Conservation (phyloP, 2,329 filamentous ascomycete genomes). For the Nothophaeocryptopus gaeumannii region DNA sequence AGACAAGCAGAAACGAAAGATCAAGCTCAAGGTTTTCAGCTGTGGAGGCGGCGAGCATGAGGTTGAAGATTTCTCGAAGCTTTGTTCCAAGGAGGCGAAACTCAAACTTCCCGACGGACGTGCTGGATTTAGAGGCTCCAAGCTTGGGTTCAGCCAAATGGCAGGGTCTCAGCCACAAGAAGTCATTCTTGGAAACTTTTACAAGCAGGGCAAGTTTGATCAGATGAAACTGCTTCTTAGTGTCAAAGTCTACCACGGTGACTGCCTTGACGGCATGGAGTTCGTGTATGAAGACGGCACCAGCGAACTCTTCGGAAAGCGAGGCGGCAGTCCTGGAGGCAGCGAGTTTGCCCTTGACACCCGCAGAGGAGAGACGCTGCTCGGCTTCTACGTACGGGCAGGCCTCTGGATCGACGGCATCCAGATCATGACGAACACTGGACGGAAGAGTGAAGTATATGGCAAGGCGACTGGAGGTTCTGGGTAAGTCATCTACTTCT, state of each 20-base stretch:
- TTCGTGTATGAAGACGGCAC: constrained; percentile 89
- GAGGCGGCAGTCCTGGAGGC: constrained; percentile 66
- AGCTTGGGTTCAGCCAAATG: constrained; percentile 69
- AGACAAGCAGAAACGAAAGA: constrained; percentile 64
- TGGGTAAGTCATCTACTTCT: constrained; percentile 59
- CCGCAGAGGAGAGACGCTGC: constrained; percentile 77
- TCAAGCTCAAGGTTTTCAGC: constrained; percentile 74
- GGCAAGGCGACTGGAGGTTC: constrained; percentile 78
- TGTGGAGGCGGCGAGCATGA: constrained; percentile 70
- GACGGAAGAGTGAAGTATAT: constrained; percentile 80
- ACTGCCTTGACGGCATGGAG: constrained; percentile 78
- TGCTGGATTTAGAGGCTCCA: constrained; percentile 71
- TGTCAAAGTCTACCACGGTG: constrained; percentile 73
- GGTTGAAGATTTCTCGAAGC: constrained; percentile 70
- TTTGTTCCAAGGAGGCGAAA: constrained; percentile 67
- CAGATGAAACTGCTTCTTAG: constrained; percentile 64
- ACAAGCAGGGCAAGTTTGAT: constrained; percentile 48
- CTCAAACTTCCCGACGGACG: constrained; percentile 74
- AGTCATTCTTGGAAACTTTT: constrained; percentile 66
- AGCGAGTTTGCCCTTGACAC: constrained; percentile 80
- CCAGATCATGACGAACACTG: constrained; percentile 83
- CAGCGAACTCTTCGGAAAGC: constrained; percentile 81
- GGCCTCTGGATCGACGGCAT: constrained; percentile 84
- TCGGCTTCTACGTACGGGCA: constrained; percentile 79
- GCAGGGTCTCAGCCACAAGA: constrained; percentile 69